Base-by-base conservation (phyloP, 805 yeast species). In the Lipomyces mesembrius region DNA sequence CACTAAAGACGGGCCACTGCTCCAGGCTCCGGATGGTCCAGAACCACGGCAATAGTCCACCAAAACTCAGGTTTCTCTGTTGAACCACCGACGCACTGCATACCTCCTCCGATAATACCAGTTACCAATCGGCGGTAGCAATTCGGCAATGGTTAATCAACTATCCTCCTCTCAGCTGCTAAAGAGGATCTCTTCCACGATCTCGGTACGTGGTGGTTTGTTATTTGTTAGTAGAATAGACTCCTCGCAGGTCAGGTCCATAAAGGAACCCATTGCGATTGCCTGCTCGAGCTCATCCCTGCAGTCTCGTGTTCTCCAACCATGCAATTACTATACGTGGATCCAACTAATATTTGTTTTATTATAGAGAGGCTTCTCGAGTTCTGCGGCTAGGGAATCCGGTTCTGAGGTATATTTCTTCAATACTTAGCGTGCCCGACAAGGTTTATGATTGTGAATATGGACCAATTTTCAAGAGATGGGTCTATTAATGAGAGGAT, bases 81-180 rank as follows among this genome's bases (percentile, higher is more conserved):
- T n/a, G 49, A 43, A 17, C 49, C 8, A n/a, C 22, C 20, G 1
- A 5, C 2, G 49, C n/a, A 7, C 49, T n/a, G 20, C 22, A 43
- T 43, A n/a, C 20, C 49, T 43, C 22, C 11, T 17, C 39, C 49
- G 49, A n/a, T 43, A 43, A 43, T 43, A 43, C 49, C 49, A 43
- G 14, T 25, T 43, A 17, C 49, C 22, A 43, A 43, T 43, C 22
- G 20, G 49, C 49, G 49, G 49, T 43, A 17, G 49, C 22, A 52
- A 25, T 57, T 32, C 61, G 67, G 68, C 68, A 22, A 67, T 67
- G 70, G 68, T 59, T 61, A 61, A 61, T 60, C 61, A 68, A 59
- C 57, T 67, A 55, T 61, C 68, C 43, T 64, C 64, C 34, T 61
- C 70, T 29, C 68, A 66, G 20, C 60, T 67, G 20, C 59, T 64